Percentiles rank a stretch among this genome's conserved stretches.
These are phyloP conservation scores for Isabelozyma heimii DNA, from an alignment of 805 yeast genomes.

Conservation along the genomic window DNA sequence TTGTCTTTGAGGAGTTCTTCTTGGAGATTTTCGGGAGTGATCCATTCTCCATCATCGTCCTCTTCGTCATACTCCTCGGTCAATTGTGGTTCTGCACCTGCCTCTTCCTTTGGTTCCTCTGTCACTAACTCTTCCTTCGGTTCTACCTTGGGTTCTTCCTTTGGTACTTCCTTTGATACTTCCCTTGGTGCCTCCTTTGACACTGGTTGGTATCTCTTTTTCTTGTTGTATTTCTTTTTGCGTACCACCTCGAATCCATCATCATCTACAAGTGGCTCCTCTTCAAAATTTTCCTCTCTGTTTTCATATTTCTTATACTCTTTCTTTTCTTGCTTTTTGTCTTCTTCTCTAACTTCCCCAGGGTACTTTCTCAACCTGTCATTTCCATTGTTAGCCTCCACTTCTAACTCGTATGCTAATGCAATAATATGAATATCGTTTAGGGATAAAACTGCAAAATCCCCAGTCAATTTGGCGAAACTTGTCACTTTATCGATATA, in stretches of 20 bases:
- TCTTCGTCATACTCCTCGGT: constrained; percentile 65
- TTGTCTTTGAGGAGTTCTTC: constrained; percentile 67
- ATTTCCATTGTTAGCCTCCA: constrained; percentile 65
- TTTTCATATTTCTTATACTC: constrained; percentile 3
- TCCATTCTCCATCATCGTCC: constrained; percentile 88
- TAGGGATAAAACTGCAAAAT: constrained; percentile 77
- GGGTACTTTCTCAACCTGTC: constrained; percentile 71
- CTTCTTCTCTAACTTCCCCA: constrained; percentile 49
- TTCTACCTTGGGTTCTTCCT: constrained; percentile 12
- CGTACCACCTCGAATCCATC: constrained; percentile 16
- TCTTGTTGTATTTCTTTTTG: constrained; percentile 4
- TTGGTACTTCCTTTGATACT: constrained; percentile 11
- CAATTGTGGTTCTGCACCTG: constrained; percentile 7
- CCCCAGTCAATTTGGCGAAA: constrained; percentile 90
- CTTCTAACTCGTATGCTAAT: constrained; percentile 81
- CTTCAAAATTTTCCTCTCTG: constrained; percentile 4
- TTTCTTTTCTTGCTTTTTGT: constrained; percentile 12
- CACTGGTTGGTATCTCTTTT: constrained; percentile 1
- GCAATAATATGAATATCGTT: constrained; percentile 95
- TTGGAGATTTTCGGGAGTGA: constrained; percentile 79
- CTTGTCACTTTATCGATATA: constrained; percentile 63
- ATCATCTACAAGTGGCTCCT: constrained; percentile 11
- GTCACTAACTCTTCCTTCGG: constrained; percentile 4
- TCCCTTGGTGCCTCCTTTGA: constrained; percentile 5
- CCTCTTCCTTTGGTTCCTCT: constrained; percentile 13